phyloP scores from a whole-genome alignment of 176 grass and related monocot species.

The Paspalum vaginatum region DNA sequence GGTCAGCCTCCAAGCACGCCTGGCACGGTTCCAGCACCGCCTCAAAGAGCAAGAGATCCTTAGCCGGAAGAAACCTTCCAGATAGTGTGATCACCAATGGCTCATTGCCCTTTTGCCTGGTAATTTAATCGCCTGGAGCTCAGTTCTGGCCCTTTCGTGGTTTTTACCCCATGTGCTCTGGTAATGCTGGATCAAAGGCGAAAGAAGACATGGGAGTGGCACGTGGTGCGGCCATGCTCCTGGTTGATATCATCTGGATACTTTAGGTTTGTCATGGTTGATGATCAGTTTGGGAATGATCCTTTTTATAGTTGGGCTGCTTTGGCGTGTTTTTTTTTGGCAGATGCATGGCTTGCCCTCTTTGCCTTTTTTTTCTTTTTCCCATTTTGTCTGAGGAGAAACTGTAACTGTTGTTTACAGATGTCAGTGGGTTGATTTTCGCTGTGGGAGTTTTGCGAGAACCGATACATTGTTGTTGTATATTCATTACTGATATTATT shows the following conservation, averaged over 20 bases:
- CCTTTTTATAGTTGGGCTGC: conserved; percentile 35
- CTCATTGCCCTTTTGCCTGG: not conserved
- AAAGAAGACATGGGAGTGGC: conserved; percentile 1
- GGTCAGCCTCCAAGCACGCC: conserved; percentile 88
- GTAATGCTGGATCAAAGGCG: conserved; percentile 25
- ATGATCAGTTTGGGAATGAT: conserved; percentile 44
- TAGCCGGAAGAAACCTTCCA: conserved; percentile 77
- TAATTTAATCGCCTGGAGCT: conserved; percentile 8
- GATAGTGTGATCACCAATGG: conserved; percentile 31
- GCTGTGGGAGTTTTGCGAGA: conserved; percentile 2
- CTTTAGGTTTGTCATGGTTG: conserved; percentile 36
- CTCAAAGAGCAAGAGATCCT: conserved; percentile 99
- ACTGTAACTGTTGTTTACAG: conserved; percentile 43
- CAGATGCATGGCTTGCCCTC: conserved; percentile 47
- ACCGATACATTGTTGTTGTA: conserved; percentile 52
- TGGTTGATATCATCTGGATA: conserved; percentile 29
- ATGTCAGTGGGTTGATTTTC: conserved; percentile 38
- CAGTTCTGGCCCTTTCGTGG: not conserved
- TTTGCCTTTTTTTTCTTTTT: conserved; percentile 19
- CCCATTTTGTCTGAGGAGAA: conserved; percentile 36
- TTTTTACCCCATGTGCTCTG: not conserved
- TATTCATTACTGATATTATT: conserved; percentile 59
- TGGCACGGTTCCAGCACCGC: conserved; percentile 87
- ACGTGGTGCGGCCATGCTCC: not conserved
- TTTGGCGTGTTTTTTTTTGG: conserved; percentile 47